Evolutionary conservation across 345 rosid genomes (phyloP), one percentile per base, ranked within the genome.

Genomic region (Ceriops decandra): DNA sequence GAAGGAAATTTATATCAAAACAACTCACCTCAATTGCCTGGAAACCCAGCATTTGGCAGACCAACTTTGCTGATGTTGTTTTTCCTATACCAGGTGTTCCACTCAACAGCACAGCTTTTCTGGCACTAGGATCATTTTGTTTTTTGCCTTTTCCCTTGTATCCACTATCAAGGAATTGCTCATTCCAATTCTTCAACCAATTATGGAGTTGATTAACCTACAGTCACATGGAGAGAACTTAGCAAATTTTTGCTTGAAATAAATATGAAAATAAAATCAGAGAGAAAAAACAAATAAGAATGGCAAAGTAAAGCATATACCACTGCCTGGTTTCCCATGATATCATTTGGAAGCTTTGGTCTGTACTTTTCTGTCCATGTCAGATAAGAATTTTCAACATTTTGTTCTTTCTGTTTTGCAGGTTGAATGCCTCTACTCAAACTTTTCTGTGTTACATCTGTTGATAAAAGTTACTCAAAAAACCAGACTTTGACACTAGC

Each of bases 1-100:
- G 47, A 57, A 53, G 5, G 52, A 57, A 51, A 52, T 8, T 70
- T 58, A 31, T 1, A 19, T 42, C 64, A 5, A 64, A 53, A 60
- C 31, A 64, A 30, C 69, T 32, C 64, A 88, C 99, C 99, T 93
- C 99, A 80, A 91, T 82, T 64, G 91, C 85, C 73, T 88, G 97
- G 79, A 93, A 88, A 81, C 96, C 96, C 51, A 91, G 86, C 97
- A 91, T 91, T 85, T 87, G 84, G 80, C 88, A 70, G 76, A 91
- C 91, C 86, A 93, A 82, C 83, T 89, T 91, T 67, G 93, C 99
- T 46, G 97, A 79, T 15, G 97, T 87, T 68, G 99, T 93, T 85
- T 93, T 93, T 75, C 99, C 97, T 71, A 89, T 91, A 63, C 99
- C 99, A 52, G 99, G 99, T 66, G 95, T 74, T 83, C 99, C 99